Conservation (phyloP, 305 asterid species). For the Fraxinus latifolia region DNA sequence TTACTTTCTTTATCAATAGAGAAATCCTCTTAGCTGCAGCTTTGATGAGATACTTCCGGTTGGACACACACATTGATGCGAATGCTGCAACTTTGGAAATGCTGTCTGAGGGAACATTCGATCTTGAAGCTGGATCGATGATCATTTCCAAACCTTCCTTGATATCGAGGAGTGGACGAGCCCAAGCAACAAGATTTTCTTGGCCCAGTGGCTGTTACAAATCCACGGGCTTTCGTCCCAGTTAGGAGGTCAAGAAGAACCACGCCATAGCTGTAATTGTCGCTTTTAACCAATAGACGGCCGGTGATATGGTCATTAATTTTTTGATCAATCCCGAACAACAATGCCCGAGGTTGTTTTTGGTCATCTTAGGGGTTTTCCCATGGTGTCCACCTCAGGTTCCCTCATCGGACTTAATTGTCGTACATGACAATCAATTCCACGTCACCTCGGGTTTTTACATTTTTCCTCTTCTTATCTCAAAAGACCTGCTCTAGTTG, state of each 20-base stretch:
- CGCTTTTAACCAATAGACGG: not conserved
- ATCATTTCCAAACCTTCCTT: constrained; percentile 56
- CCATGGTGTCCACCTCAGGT: too few species aligned
- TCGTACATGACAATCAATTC: too few species aligned
- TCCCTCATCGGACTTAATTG: too few species aligned
- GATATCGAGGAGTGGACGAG: constrained; percentile 10
- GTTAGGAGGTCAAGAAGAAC: not conserved
- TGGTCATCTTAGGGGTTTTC: too few species aligned
- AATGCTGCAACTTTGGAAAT: constrained; percentile 68
- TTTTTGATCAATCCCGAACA: too few species aligned
- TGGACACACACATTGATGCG: constrained; percentile 86
- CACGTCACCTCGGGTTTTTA: too few species aligned
- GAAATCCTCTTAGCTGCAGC: constrained; percentile 55
- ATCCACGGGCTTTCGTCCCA: not conserved
- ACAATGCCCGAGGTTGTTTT: too few species aligned
- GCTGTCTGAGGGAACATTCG: constrained; percentile 42
- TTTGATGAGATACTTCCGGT: constrained; percentile 84
- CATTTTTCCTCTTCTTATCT: too few species aligned
- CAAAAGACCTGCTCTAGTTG: too few species aligned
- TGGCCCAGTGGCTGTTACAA: not conserved
- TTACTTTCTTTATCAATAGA: constrained; percentile 37
- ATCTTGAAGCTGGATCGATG: constrained; percentile 45
- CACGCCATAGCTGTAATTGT: not conserved
- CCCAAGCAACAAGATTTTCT: not conserved
- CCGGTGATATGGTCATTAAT: constrained; percentile 22